These are phyloP conservation scores for Epichloe brachyelytri DNA, from an alignment of 2,329 filamentous ascomycete genomes.

Conservation along the genomic window DNA sequence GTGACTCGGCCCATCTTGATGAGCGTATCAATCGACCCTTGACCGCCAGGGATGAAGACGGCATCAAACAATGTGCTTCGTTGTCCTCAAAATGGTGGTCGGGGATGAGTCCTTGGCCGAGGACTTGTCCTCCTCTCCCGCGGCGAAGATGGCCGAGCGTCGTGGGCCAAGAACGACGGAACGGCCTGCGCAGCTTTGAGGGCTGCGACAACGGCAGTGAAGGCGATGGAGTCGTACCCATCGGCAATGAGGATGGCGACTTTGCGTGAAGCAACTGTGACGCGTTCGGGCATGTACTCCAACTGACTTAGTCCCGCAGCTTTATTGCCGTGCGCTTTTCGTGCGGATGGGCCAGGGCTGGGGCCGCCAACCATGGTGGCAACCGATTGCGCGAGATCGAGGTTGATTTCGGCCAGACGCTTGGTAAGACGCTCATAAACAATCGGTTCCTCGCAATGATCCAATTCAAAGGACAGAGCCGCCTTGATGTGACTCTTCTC, in stretches of 20 bases:
- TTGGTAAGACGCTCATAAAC: slow-evolving; percentile 61
- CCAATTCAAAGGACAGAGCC: slow-evolving; percentile 62
- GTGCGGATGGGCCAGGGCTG: slow-evolving; percentile 38
- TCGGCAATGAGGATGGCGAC: slow-evolving; percentile 68
- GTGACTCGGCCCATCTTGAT: slow-evolving; percentile 57
- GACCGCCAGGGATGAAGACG: slow-evolving; percentile 62
- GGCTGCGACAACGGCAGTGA: slow-evolving; percentile 51
- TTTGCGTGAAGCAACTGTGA: slow-evolving; percentile 57
- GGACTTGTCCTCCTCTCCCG: slow-evolving; percentile 41
- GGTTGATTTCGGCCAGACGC: slow-evolving; percentile 59
- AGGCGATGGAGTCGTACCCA: slow-evolving; percentile 56
- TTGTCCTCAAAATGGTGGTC: slow-evolving; percentile 70
- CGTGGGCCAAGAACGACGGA: slow-evolving; percentile 58
- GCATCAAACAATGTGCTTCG: slow-evolving; percentile 73
- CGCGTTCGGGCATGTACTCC: slow-evolving; percentile 48
- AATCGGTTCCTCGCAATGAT: slow-evolving; percentile 67
- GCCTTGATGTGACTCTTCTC: slow-evolving; percentile 63
- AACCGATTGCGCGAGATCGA: slow-evolving; percentile 54
- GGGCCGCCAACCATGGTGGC: slow-evolving; percentile 57
- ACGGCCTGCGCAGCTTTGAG: slow-evolving; percentile 50
- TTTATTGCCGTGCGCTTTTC: slow-evolving; percentile 51
- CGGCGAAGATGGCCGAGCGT: slow-evolving; percentile 51
- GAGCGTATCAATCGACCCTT: slow-evolving; percentile 48
- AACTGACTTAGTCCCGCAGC: slow-evolving; percentile 56
- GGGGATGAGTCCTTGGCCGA: slow-evolving; percentile 42